Percentiles rank a stretch among this genome's conserved stretches.
Conservation (phyloP, 1,139 yeast species). For the Debaryomycetaceae sp. region DNA sequence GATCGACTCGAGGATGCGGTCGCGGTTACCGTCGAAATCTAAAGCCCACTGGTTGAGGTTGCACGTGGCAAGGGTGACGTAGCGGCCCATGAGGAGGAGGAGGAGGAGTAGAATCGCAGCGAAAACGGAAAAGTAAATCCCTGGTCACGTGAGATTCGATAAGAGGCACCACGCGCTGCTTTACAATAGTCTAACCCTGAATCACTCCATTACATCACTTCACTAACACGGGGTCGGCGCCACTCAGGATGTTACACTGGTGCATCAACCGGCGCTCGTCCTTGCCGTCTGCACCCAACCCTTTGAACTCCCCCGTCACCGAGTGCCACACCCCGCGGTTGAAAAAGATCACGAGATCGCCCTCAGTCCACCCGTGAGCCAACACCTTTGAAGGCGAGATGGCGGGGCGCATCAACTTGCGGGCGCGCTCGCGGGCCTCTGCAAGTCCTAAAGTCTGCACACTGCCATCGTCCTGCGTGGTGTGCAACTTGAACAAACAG, state of each 20-base stretch:
- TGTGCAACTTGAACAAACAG: slow-evolving; percentile 65
- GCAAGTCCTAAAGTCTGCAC: slow-evolving; percentile 49
- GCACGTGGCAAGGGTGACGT: slow-evolving; percentile 57
- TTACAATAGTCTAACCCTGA: too few species aligned
- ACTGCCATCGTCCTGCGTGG: slow-evolving; percentile 51
- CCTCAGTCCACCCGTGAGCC: slow-evolving; percentile 78
- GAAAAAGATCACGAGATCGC: slow-evolving; percentile 79
- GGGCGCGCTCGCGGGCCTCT: slow-evolving; percentile 68
- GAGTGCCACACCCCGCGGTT: slow-evolving; percentile 90
- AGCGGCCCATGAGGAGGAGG: slow-evolving; percentile 59
- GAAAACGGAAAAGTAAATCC: too few species aligned
- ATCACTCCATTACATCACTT: too few species aligned
- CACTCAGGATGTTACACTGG: slow-evolving; percentile 87
- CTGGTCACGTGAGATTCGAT: too few species aligned
- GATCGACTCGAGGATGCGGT: slow-evolving; percentile 81
- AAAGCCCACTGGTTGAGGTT: slow-evolving; percentile 97
- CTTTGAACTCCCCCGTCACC: slow-evolving; percentile 79
- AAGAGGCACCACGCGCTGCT: too few species aligned
- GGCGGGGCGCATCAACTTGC: slow-evolving; percentile 79
- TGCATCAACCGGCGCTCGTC: slow-evolving; percentile 85
- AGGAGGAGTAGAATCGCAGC: too few species aligned
- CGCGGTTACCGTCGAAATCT: slow-evolving; percentile 95
- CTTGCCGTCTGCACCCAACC: slow-evolving; percentile 37
- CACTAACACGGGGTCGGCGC: slow-evolving; percentile 67
- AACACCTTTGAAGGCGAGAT: slow-evolving; percentile 68